Percentiles rank a stretch among this genome's conserved stretches.
Evolutionary conservation across 805 yeast genomes (phyloP).

Genomic region (Candida methanosorbosa): DNA sequence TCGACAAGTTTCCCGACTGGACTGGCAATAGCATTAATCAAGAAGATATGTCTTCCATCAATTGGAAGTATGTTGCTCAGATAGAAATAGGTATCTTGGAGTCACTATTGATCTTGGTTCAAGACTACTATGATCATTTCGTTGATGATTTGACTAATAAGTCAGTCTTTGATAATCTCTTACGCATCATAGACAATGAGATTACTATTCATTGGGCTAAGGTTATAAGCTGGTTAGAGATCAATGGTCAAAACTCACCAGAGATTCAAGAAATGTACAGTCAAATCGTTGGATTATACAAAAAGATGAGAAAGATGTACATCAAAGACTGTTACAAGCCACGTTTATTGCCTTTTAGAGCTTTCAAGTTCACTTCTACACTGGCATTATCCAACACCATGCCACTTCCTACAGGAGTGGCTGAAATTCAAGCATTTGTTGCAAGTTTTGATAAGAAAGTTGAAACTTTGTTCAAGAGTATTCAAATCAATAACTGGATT

Average conservation of each 20-base stretch:
- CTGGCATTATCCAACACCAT: constrained; percentile 29
- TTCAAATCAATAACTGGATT: constrained; percentile 71
- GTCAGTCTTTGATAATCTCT: constrained; percentile 49
- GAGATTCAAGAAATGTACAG: constrained; percentile 15
- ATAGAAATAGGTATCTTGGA: constrained; percentile 79
- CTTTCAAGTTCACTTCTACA: constrained; percentile 32
- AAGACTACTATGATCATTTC: constrained; percentile 69
- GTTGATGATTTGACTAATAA: constrained; percentile 58
- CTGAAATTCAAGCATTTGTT: constrained; percentile 52
- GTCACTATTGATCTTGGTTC: constrained; percentile 60
- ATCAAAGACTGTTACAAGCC: constrained; percentile 69
- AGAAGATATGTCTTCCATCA: constrained; percentile 34
- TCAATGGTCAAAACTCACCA: constrained; percentile 10
- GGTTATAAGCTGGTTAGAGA: constrained; percentile 17
- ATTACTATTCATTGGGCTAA: constrained; percentile 43
- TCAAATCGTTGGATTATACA: constrained; percentile 37
- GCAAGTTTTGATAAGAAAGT: constrained; percentile 56
- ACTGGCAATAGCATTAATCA: constrained; percentile 24
- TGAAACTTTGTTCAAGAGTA: constrained; percentile 44
- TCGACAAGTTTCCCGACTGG: constrained; percentile 46
- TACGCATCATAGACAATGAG: constrained; percentile 63
- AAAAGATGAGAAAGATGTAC: constrained; percentile 58
- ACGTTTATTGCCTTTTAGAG: constrained; percentile 27
- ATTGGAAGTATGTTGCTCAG: constrained; percentile 60
- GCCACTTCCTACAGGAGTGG: constrained; percentile 27